phyloP scores from a whole-genome alignment of 768 basidiomycete genomes.

The Coprinopsis sp. region DNA sequence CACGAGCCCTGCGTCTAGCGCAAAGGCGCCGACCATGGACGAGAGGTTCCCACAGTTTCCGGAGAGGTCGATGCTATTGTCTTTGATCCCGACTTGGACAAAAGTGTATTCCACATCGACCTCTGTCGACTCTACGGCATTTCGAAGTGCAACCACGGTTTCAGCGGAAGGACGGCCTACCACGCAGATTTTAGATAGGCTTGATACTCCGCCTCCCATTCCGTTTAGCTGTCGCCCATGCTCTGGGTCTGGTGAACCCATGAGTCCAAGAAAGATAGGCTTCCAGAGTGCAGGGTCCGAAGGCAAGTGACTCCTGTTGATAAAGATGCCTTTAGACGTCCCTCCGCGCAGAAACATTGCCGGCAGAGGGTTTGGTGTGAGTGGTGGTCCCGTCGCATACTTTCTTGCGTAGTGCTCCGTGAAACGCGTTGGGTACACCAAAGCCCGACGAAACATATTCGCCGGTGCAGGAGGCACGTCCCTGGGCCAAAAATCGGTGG shows the following conservation, averaged over 20 bases:
- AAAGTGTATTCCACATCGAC: constrained; percentile 72
- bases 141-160: neutral
- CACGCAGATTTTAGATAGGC: constrained; percentile 70
- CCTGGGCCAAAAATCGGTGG: too few relatives aligned
- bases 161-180: constrained; percentile 45
- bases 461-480: too few relatives aligned
- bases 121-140: neutral
- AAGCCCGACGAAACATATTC: too few relatives aligned
- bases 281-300: constrained; percentile 46
- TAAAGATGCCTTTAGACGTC: constrained; percentile 73
- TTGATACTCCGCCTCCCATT: constrained; percentile 76
- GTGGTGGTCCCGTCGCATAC: neutral
- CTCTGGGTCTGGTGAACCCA: constrained; percentile 77
- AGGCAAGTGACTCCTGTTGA: constrained; percentile 53
- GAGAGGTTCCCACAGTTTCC: constrained; percentile 78
- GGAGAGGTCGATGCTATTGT: constrained; percentile 56
- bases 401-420: too few relatives aligned
- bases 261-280: constrained; percentile 61
- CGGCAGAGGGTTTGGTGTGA: constrained; percentile 33
- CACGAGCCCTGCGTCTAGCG: constrained; percentile 60
- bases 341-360: constrained; percentile 65
- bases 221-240: constrained; percentile 71
- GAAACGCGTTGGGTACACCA: too few relatives aligned
- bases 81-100: constrained; percentile 56
- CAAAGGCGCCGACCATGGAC: constrained; percentile 69